These are phyloP conservation scores for Coprinellus aureogranulatus DNA, from an alignment of 768 basidiomycete genomes.

Conservation along the genomic window DNA sequence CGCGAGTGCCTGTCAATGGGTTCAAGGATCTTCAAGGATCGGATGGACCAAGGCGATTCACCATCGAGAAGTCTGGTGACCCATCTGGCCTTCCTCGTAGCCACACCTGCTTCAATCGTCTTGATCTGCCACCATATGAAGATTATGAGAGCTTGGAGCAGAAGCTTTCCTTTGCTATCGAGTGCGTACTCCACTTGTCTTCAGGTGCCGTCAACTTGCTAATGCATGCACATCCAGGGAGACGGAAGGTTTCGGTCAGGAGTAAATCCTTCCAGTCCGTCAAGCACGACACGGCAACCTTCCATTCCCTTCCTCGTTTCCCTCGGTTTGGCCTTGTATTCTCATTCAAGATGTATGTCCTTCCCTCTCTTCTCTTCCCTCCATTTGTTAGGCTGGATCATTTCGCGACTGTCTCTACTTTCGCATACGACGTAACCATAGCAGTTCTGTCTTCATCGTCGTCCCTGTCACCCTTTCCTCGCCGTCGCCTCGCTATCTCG, in stretches of 20 bases:
- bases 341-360: neutral
- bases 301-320: too few relatives aligned
- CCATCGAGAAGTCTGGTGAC: constrained; percentile 93
- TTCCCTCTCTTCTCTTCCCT: too few relatives aligned
- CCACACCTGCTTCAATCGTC: constrained; percentile 91
- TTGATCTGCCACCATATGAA: constrained; percentile 87
- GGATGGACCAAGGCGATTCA: constrained; percentile 89
- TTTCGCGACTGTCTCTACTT: too few relatives aligned
- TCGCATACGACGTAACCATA: too few relatives aligned
- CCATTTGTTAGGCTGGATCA: too few relatives aligned
- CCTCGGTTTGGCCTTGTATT: neutral
- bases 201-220: constrained; percentile 2
- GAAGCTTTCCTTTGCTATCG: constrained; percentile 81
- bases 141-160: constrained; percentile 84
- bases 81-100: constrained; percentile 83
- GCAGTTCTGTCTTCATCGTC: too few relatives aligned
- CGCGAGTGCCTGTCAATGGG: constrained; percentile 85
- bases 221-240: constrained; percentile 42
- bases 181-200: constrained; percentile 44
- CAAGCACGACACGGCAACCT: too few relatives aligned
- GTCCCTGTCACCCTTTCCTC: too few relatives aligned
- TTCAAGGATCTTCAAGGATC: constrained; percentile 95
- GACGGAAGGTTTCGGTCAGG: constrained; percentile 74
- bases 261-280: constrained; percentile 32
- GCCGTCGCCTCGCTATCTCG: too few relatives aligned